Percentiles rank a stretch among this genome's conserved stretches.
Evolutionary conservation across 2,329 filamentous ascomycete species (phyloP).

Genomic region (Stachybotrys echinatus): DNA sequence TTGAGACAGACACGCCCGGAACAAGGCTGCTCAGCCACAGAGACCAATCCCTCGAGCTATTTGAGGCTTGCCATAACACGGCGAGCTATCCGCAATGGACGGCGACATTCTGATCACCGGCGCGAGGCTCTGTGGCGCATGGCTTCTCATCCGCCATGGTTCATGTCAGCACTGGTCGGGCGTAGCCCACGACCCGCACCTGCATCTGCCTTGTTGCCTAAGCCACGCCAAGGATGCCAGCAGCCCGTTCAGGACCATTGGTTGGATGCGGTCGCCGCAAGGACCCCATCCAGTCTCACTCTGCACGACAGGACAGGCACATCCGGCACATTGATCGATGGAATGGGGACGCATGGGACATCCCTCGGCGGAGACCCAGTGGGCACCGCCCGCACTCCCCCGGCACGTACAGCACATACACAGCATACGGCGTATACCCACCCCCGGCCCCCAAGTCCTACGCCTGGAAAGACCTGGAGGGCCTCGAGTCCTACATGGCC

Average conservation of each 20-base stretch:
- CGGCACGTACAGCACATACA: not conserved
- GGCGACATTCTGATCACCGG: not conserved
- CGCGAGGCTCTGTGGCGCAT: not conserved
- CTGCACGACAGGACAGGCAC: not conserved
- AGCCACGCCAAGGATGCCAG: conserved; percentile 11
- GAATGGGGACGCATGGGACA: not conserved
- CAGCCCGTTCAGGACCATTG: conserved; percentile 7
- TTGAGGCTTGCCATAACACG: not conserved
- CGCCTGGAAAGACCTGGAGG: not conserved
- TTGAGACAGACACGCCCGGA: too few species aligned
- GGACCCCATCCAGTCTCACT: not conserved
- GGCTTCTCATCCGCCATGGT: not conserved
- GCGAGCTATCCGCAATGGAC: not conserved
- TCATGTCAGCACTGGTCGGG: not conserved
- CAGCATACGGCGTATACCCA: too few species aligned
- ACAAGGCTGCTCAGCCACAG: not conserved
- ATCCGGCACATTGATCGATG: not conserved
- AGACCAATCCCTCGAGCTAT: not conserved
- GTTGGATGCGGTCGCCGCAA: conserved; percentile 4
- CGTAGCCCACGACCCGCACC: not conserved
- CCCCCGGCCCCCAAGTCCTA: not conserved
- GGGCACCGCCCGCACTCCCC: not conserved
- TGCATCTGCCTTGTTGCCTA: conserved; percentile 19
- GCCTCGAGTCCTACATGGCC: not conserved
- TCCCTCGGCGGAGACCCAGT: not conserved